Evolutionary conservation across 2,329 filamentous ascomycete species (phyloP).

Genomic region (Falciphora oryzae): DNA sequence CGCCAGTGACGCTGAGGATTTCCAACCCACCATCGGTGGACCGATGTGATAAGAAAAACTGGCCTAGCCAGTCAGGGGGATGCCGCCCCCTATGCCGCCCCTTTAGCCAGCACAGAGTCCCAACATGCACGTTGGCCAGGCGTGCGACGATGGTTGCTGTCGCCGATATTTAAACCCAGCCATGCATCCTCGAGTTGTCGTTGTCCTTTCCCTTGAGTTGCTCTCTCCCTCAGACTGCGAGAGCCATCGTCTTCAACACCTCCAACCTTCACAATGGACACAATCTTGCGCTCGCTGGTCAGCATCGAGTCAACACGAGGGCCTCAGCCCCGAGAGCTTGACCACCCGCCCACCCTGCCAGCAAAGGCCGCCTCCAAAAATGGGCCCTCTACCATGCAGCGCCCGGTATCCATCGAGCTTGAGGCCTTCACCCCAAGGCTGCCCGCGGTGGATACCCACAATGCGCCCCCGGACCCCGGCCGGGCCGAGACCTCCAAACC

Average conservation of each 20-base stretch:
- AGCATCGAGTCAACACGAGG: conserved; percentile 19
- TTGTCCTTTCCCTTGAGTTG: no score
- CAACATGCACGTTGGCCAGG: no score
- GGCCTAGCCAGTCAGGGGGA: neutral
- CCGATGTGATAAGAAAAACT: neutral
- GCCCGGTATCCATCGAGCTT: conserved; percentile 25
- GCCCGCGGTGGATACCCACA: neutral
- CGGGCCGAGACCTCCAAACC: conserved; percentile 6
- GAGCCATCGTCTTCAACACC: neutral
- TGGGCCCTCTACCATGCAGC: conserved; percentile 32
- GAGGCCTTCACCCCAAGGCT: conserved; percentile 11
- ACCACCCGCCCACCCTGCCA: conserved; percentile 22
- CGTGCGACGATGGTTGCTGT: neutral
- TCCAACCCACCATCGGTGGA: neutral
- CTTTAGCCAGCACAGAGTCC: neutral
- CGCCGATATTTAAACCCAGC: neutral
- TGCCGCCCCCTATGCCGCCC: neutral
- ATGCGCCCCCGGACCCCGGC: neutral
- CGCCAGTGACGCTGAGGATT: neutral
- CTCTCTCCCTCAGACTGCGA: neutral
- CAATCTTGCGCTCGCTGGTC: conserved; percentile 12
- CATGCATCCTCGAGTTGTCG: neutral
- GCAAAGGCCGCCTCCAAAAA: conserved; percentile 32
- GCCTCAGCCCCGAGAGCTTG: conserved; percentile 17
- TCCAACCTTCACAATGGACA: neutral